phyloP scores from a whole-genome alignment of 805 yeast species.

The Wickerhamiella lipophila region DNA sequence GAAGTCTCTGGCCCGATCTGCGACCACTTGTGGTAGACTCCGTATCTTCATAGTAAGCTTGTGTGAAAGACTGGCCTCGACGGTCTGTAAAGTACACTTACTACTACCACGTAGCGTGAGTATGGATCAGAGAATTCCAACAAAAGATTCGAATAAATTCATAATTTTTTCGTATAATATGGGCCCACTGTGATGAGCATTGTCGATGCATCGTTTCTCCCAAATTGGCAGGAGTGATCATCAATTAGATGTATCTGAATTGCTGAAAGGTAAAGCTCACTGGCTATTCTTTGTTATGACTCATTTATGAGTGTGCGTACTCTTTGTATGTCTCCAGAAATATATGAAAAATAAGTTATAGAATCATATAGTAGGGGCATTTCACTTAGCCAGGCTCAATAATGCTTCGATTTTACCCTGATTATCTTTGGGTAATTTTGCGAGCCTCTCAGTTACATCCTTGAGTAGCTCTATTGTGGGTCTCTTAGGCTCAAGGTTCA shows the following conservation, averaged over 20 bases:
- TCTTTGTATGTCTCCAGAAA: too few species aligned
- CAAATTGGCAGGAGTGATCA: too few species aligned
- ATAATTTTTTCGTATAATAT: not conserved
- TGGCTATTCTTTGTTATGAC: too few species aligned
- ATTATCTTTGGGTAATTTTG: not conserved
- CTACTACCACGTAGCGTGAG: not conserved
- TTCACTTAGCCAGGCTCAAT: not conserved
- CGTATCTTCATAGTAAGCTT: constrained; percentile 17
- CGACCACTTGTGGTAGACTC: constrained; percentile 17
- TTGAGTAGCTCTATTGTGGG: not conserved
- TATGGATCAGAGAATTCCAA: too few species aligned
- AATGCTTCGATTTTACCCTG: constrained; percentile 1
- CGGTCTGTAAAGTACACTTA: not conserved
- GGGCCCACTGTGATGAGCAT: too few species aligned
- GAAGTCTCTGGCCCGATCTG: constrained; percentile 10
- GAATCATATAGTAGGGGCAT: too few species aligned
- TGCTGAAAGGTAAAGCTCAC: too few species aligned
- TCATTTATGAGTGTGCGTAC: too few species aligned
- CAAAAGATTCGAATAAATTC: too few species aligned
- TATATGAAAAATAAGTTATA: too few species aligned
- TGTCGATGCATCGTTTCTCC: too few species aligned
- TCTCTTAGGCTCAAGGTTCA: constrained; percentile 6
- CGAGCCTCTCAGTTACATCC: not conserved
- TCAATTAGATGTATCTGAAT: too few species aligned
- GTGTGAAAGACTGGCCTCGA: not conserved